These are phyloP conservation scores for Penicillium brasilianum DNA, from an alignment of 2,329 filamentous ascomycete species.

Conservation along the genomic window DNA sequence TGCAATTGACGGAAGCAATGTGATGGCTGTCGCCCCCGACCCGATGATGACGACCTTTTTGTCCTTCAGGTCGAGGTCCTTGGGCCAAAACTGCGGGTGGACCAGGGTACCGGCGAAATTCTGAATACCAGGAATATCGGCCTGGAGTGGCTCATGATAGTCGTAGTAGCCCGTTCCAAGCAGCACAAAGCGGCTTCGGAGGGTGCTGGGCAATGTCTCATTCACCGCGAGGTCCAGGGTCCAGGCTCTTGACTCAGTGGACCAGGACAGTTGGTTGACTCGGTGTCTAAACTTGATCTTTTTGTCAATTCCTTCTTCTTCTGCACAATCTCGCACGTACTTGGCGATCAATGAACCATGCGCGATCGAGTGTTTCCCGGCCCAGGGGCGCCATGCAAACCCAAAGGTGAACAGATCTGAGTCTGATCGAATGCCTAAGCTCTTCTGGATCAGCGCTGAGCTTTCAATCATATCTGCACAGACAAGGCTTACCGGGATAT, in stretches of 20 bases:
- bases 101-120: conserved; percentile 65
- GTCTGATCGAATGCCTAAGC: conserved; percentile 62
- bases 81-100: conserved; percentile 75
- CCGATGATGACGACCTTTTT: conserved; percentile 74
- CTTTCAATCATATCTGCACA: background rate
- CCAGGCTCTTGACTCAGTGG: conserved; percentile 57
- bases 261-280: conserved; percentile 58
- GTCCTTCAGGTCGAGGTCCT: conserved; percentile 64
- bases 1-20: conserved; percentile 70
- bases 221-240: conserved; percentile 45
- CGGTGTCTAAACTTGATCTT: conserved; percentile 58
- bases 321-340: conserved; percentile 58
- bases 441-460: background rate
- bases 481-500: conserved; percentile 55
- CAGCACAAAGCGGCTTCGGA: conserved; percentile 53
- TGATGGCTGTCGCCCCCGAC: conserved; percentile 76
- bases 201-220: conserved; percentile 23
- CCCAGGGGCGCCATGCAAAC: conserved; percentile 72
- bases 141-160: conserved; percentile 64
- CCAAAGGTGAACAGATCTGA: conserved; percentile 63
- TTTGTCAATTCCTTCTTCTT: conserved; percentile 55
- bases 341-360: conserved; percentile 54
- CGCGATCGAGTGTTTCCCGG: conserved; percentile 53
- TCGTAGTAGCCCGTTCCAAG: conserved; percentile 72
- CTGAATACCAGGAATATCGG: conserved; percentile 67